Percentiles rank a stretch among this genome's conserved stretches.
These are phyloP conservation scores for Corymbia citriodora DNA, from an alignment of 441 rosid species.

Conservation along the genomic window DNA sequence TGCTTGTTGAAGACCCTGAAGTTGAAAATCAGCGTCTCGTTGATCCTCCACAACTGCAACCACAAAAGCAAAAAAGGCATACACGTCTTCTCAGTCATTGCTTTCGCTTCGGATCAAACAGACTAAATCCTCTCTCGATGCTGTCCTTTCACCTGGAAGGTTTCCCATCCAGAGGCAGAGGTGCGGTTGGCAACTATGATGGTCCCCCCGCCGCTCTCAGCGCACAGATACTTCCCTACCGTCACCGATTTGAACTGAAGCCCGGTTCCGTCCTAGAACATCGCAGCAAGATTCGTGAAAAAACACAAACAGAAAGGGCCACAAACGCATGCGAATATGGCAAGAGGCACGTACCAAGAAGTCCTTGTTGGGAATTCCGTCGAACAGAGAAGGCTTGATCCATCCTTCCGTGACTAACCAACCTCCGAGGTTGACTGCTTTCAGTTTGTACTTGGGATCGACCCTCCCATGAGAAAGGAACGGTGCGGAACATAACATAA, in stretches of 20 bases:
- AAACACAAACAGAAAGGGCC: neutral
- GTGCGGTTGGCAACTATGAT: conserved; percentile 34
- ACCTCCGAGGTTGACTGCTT: conserved; percentile 62
- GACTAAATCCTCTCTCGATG: neutral
- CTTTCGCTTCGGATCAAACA: neutral
- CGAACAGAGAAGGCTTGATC: conserved; percentile 58
- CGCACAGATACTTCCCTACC: conserved; percentile 39
- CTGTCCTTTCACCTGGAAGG: conserved; percentile 25
- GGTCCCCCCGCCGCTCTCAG: conserved; percentile 40
- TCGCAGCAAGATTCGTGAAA: neutral
- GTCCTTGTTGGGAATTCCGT: conserved; percentile 49
- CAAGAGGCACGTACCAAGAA: conserved; percentile 32
- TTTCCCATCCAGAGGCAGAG: conserved; percentile 41
- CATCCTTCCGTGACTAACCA: conserved; percentile 66
- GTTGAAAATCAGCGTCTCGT: conserved; percentile 22
- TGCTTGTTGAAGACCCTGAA: conserved; percentile 39
- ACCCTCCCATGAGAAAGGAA: neutral
- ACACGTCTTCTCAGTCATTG: neutral
- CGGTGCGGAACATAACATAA: neutral
- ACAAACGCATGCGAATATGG: neutral
- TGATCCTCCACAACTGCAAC: conserved; percentile 46
- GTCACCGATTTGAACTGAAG: conserved; percentile 44
- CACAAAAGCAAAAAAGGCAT: neutral
- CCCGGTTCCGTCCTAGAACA: conserved; percentile 36
- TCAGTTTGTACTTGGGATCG: conserved; percentile 10